phyloP scores from a whole-genome alignment of 2,329 filamentous ascomycete genomes.

The Pseudogymnoascus sp. region DNA sequence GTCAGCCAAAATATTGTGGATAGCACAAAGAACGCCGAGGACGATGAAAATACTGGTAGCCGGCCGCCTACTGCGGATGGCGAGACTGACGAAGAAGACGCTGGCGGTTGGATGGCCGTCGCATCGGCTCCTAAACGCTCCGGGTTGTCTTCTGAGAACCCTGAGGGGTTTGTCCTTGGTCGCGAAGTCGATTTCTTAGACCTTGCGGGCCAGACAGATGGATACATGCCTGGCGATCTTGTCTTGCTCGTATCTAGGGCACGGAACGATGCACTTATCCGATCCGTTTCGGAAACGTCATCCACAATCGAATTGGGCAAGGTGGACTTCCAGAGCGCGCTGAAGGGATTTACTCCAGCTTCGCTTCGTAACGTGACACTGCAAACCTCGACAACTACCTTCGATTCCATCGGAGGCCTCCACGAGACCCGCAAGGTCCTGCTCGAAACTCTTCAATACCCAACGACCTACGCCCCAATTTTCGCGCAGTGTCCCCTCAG shows the following conservation, averaged over 20 bases:
- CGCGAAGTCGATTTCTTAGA: constrained; percentile 81
- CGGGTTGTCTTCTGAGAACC: constrained; percentile 28
- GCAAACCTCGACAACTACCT: constrained; percentile 87
- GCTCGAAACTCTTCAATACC: constrained; percentile 91
- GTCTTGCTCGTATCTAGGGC: constrained; percentile 78
- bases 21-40: constrained; percentile 31
- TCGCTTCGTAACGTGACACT: constrained; percentile 90
- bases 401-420: constrained; percentile 84
- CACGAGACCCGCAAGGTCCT: constrained; percentile 81
- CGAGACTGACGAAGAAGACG: constrained; percentile 44
- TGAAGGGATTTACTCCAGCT: constrained; percentile 89
- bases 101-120: constrained; percentile 67
- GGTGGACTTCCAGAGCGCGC: constrained; percentile 72
- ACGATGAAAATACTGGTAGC: constrained; percentile 37
- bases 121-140: constrained; percentile 47
- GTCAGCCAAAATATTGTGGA: constrained; percentile 46
- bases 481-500: constrained; percentile 93
- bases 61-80: constrained; percentile 47
- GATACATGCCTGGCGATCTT: constrained; percentile 95
- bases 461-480: constrained; percentile 95
- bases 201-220: constrained; percentile 86
- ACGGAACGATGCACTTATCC: constrained; percentile 85
- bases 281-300: constrained; percentile 52
- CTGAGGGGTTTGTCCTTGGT: constrained; percentile 64
- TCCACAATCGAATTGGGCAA: constrained; percentile 57